phyloP scores from a whole-genome alignment of 495 filamentous ascomycete species.

The Echria macrotheca region DNA sequence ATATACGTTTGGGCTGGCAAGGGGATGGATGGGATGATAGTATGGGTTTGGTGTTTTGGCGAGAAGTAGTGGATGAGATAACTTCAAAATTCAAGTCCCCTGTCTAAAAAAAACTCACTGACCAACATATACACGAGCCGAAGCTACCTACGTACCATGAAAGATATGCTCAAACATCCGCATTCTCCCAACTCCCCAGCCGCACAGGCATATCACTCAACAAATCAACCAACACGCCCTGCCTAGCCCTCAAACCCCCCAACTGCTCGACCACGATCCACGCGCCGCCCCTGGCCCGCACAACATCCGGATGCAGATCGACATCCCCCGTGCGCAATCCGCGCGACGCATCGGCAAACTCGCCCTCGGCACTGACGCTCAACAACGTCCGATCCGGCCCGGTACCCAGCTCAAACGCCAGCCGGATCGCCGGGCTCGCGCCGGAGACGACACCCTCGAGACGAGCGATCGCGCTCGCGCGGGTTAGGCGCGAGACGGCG shows the following conservation, averaged over 20 bases:
- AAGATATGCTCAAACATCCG: conserved; percentile 36
- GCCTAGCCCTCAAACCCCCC: conserved; percentile 37
- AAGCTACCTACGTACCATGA: no score
- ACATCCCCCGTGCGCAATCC: conserved; percentile 68
- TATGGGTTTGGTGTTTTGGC: no score
- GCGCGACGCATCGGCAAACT: conserved; percentile 60
- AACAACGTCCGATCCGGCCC: conserved; percentile 58
- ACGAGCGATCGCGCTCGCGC: conserved; percentile 46
- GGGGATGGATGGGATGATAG: no score
- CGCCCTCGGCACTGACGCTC: conserved; percentile 52
- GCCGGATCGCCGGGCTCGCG: conserved; percentile 43
- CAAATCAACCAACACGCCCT: conserved; percentile 59
- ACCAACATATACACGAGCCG: no score
- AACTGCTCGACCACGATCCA: conserved; percentile 78
- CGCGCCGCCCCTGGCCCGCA: conserved; percentile 46
- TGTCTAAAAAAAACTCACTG: no score
- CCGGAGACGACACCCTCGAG: conserved; percentile 12
- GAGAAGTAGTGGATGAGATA: no score
- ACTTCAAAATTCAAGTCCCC: no score
- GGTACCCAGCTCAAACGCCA: conserved; percentile 60
- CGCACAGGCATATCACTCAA: conserved; percentile 61
- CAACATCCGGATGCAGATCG: conserved; percentile 55
- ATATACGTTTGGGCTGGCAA: no score
- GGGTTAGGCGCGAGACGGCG: conserved; percentile 49
- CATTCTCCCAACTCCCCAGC: conserved; percentile 50